phyloP scores from a whole-genome alignment of 306 rosid species.

The Quercus variabilis region DNA sequence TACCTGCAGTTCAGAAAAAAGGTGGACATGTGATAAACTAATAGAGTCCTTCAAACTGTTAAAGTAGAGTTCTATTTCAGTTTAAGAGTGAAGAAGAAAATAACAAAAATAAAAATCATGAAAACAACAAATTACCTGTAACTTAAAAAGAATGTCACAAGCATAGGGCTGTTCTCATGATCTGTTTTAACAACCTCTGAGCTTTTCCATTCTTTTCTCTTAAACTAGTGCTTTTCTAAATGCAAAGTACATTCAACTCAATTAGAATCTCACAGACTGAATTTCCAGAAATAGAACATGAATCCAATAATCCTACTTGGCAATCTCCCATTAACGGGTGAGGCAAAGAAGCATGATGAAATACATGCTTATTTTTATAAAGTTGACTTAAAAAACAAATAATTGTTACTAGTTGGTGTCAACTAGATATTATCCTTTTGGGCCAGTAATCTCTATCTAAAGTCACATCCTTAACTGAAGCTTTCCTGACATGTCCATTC shows the following conservation, averaged over 20 bases:
- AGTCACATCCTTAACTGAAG: not conserved
- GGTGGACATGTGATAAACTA: not conserved
- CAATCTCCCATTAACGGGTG: not conserved
- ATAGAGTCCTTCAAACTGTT: not conserved
- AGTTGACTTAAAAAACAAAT: not conserved
- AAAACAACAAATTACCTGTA: too few relatives aligned
- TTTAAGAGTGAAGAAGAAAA: not conserved
- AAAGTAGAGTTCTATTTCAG: not conserved
- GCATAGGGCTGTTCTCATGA: not conserved
- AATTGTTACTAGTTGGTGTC: not conserved
- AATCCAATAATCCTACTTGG: not conserved
- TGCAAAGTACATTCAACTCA: not conserved
- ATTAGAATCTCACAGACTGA: not conserved
- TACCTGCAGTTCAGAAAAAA: conserved; percentile 48
- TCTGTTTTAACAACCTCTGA: not conserved
- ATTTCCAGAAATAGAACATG: not conserved
- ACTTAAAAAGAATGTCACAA: not conserved
- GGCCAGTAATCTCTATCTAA: not conserved
- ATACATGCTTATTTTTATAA: not conserved
- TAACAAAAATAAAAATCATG: not conserved
- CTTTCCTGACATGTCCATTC: not conserved
- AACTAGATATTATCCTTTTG: not conserved
- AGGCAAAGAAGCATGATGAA: not conserved
- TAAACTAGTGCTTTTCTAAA: not conserved
- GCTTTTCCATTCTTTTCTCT: not conserved